A percentile compares a stretch with the other conserved stretches of the same genome.
Evolutionary conservation across 148 eudicot genomes (phyloP).

Genomic region (Camellia lanceoleosa): DNA sequence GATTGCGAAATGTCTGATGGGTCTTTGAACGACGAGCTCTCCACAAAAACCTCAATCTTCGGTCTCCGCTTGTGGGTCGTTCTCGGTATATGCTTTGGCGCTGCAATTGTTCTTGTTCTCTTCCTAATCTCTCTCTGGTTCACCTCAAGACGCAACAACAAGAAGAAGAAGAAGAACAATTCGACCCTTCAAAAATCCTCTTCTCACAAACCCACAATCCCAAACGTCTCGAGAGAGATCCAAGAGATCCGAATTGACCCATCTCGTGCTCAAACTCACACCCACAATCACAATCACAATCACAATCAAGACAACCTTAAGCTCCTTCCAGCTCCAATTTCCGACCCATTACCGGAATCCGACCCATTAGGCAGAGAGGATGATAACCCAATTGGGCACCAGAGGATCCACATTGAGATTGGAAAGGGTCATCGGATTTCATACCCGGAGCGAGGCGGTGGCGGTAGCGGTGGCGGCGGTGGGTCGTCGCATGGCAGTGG

Average conservation of each 20-base stretch:
- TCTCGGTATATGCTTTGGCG: slow-evolving; percentile 63
- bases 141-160: slow-evolving; percentile 46
- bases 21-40: slow-evolving; percentile 54
- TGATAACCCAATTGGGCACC: slow-evolving; percentile 27
- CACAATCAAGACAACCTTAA: slow-evolving; percentile 17
- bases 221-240: slow-evolving; percentile 61
- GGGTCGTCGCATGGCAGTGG: slow-evolving; percentile 30
- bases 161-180: slow-evolving; percentile 8
- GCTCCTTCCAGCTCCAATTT: not conserved
- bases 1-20: slow-evolving; percentile 34
- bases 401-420: slow-evolving; percentile 49
- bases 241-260: slow-evolving; percentile 52
- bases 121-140: slow-evolving; percentile 66
- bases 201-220: slow-evolving; percentile 42
- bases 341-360: slow-evolving; percentile 34
- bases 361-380: slow-evolving; percentile 28
- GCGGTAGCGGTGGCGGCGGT: slow-evolving; percentile 17
- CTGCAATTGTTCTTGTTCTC: slow-evolving; percentile 49
- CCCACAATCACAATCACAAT: slow-evolving; percentile 12
- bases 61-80: slow-evolving; percentile 69
- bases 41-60: slow-evolving; percentile 57
- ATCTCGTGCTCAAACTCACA: slow-evolving; percentile 12
- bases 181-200: not conserved
- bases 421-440: slow-evolving; percentile 56
- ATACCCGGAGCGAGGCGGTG: slow-evolving; percentile 34